Evolutionary conservation across 2,329 filamentous ascomycete genomes (phyloP).

Genomic region (Ophiosphaerella korrae): DNA sequence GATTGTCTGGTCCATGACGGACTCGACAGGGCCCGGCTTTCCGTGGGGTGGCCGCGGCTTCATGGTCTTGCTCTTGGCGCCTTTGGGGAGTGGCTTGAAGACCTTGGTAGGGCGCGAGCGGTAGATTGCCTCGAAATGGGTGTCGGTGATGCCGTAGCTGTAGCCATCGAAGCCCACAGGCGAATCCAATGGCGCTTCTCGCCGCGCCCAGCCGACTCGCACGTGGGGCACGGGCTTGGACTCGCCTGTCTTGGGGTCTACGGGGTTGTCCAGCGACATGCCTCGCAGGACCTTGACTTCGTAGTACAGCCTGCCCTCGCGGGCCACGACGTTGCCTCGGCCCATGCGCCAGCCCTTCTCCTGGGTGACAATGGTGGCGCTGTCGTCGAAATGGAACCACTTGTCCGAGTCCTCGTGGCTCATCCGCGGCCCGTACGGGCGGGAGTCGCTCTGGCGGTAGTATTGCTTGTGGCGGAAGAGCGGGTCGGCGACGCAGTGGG

Average conservation of each 20-base stretch:
- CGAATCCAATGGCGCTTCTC: slow-evolving; percentile 80
- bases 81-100: slow-evolving; percentile 54
- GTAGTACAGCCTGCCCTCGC: slow-evolving; percentile 91
- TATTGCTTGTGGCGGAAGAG: slow-evolving; percentile 83
- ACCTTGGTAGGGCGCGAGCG: slow-evolving; percentile 93
- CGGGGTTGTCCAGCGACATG: slow-evolving; percentile 55
- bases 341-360: slow-evolving; percentile 92
- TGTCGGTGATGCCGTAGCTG: slow-evolving; percentile 90
- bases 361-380: slow-evolving; percentile 79
- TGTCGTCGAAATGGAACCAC: slow-evolving; percentile 78
- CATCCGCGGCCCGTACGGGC: slow-evolving; percentile 81
- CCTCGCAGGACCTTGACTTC: slow-evolving; percentile 89
- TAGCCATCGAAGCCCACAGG: slow-evolving; percentile 89
- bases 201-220: slow-evolving; percentile 82
- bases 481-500: slow-evolving; percentile 87
- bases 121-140: slow-evolving; percentile 87
- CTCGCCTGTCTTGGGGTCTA: slow-evolving; percentile 41
- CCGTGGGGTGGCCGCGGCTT: slow-evolving; percentile 46
- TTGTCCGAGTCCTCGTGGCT: slow-evolving; percentile 91
- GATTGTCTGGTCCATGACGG: slow-evolving; percentile 73
- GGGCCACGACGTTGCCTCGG: slow-evolving; percentile 84
- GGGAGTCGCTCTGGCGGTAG: slow-evolving; percentile 86
- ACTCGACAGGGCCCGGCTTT: slow-evolving; percentile 43
- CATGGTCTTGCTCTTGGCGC: slow-evolving; percentile 45
- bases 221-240: slow-evolving; percentile 64